phyloP scores from a whole-genome alignment of 345 rosid genomes.

The Lepidium africanum region DNA sequence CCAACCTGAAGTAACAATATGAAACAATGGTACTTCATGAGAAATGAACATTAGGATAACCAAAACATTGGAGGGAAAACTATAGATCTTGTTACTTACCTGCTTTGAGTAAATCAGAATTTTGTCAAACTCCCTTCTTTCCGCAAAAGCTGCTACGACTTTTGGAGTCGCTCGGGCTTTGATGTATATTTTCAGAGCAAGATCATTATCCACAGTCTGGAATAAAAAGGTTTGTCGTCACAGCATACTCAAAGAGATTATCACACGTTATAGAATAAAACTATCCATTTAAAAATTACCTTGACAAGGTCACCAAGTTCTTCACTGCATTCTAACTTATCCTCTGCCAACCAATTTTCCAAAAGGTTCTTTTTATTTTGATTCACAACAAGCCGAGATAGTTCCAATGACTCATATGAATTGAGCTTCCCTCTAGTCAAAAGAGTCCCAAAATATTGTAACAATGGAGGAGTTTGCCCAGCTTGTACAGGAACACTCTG shows the following conservation, averaged over 20 bases:
- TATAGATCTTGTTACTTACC: constrained; percentile 33
- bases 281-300: constrained; percentile 35
- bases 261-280: background rate
- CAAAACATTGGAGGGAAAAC: background rate
- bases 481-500: constrained; percentile 99
- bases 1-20: constrained; percentile 60
- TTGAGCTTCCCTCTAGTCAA: constrained; percentile 93
- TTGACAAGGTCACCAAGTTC: constrained; percentile 99
- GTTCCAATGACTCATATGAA: constrained; percentile 92
- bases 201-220: constrained; percentile 98
- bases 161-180: constrained; percentile 97
- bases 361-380: constrained; percentile 95
- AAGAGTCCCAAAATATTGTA: constrained; percentile 98
- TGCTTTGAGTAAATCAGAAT: constrained; percentile 90
- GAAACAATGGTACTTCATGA: constrained; percentile 5
- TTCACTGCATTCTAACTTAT: constrained; percentile 96
- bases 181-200: constrained; percentile 87
- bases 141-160: constrained; percentile 99
- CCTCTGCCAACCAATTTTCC: constrained; percentile 98
- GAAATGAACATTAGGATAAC: constrained; percentile 5
- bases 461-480: constrained; percentile 95
- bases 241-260: background rate
- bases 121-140: constrained; percentile 94
- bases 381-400: constrained; percentile 97
- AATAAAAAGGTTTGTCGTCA: constrained; percentile 11